Conservation (phyloP, 129 eudicot species). For the Smallanthus sonchifolius region DNA sequence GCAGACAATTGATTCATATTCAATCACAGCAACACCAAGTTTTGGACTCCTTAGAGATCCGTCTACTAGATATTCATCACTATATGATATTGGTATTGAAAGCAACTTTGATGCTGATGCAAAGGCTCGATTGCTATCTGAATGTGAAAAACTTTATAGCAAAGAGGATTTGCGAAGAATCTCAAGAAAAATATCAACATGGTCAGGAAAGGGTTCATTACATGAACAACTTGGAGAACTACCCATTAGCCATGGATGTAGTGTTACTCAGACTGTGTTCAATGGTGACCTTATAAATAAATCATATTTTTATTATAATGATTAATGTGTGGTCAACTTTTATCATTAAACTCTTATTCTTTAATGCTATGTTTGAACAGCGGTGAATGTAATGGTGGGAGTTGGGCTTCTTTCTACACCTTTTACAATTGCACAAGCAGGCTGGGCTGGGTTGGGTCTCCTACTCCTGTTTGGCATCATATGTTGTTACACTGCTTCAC, state of each 20-base stretch:
- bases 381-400: constrained; percentile 81
- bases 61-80: constrained; percentile 26
- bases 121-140: constrained; percentile 55
- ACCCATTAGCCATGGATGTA: constrained; percentile 67
- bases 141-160: constrained; percentile 43
- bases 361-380: constrained; percentile 35
- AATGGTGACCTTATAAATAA: constrained; percentile 40
- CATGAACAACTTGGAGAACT: constrained; percentile 63
- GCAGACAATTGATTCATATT: constrained; percentile 62
- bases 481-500: constrained; percentile 83
- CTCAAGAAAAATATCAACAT: constrained; percentile 41
- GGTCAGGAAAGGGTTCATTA: constrained; percentile 47
- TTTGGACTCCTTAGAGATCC: constrained; percentile 49
- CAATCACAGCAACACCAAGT: constrained; percentile 81
- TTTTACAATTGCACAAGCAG: constrained; percentile 68
- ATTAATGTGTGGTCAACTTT: background rate
- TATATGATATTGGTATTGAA: constrained; percentile 27
- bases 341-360: background rate
- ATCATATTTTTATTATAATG: background rate
- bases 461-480: constrained; percentile 61
- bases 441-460: constrained; percentile 73
- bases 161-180: constrained; percentile 43
- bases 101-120: constrained; percentile 45
- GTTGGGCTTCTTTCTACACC: constrained; percentile 94
- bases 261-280: constrained; percentile 66